Evolutionary conservation across 2,329 filamentous ascomycete genomes (phyloP).

Genomic region (Allantophomopsis cytisporea): DNA sequence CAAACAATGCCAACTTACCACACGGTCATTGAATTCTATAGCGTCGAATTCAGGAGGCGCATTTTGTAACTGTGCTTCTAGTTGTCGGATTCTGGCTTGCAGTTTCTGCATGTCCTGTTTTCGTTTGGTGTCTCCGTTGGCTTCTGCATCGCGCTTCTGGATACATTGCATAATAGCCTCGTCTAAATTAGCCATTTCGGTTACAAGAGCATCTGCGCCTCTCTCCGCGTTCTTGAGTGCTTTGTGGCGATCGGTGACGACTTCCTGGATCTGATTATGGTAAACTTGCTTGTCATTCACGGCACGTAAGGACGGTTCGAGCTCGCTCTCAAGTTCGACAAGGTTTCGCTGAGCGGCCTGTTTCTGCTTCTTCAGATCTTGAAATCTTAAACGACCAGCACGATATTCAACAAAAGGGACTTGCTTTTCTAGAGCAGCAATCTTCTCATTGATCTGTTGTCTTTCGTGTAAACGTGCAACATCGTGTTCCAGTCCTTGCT

Average conservation of each 20-base stretch:
- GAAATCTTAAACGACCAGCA: slow-evolving; percentile 32
- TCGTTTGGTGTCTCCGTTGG: slow-evolving; percentile 29
- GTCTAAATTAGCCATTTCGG: slow-evolving; percentile 25
- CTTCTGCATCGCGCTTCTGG: slow-evolving; percentile 32
- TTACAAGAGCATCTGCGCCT: slow-evolving; percentile 28
- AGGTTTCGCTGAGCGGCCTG: slow-evolving; percentile 42
- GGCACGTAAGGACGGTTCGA: slow-evolving; percentile 55
- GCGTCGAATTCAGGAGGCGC: slow-evolving; percentile 55
- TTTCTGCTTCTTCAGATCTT: slow-evolving; percentile 38
- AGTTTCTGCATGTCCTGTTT: slow-evolving; percentile 34
- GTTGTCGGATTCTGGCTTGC: slow-evolving; percentile 41
- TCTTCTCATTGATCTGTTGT: slow-evolving; percentile 48
- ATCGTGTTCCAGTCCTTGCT: slow-evolving; percentile 61
- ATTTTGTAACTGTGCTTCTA: slow-evolving; percentile 51
- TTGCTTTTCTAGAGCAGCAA: slow-evolving; percentile 50
- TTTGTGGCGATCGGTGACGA: slow-evolving; percentile 38
- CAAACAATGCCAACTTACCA: slow-evolving; percentile 38
- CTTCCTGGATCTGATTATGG: slow-evolving; percentile 35
- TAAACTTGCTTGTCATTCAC: slow-evolving; percentile 62
- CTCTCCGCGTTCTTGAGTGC: slow-evolving; percentile 39
- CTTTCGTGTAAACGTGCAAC: slow-evolving; percentile 74
- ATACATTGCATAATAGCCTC: slow-evolving; percentile 17
- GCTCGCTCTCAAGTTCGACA: slow-evolving; percentile 40
- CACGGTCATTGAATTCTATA: slow-evolving; percentile 55
- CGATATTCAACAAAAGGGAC: slow-evolving; percentile 54